Conservation (phyloP, 345 rosid species). For the Sisymbrium altissimum region DNA sequence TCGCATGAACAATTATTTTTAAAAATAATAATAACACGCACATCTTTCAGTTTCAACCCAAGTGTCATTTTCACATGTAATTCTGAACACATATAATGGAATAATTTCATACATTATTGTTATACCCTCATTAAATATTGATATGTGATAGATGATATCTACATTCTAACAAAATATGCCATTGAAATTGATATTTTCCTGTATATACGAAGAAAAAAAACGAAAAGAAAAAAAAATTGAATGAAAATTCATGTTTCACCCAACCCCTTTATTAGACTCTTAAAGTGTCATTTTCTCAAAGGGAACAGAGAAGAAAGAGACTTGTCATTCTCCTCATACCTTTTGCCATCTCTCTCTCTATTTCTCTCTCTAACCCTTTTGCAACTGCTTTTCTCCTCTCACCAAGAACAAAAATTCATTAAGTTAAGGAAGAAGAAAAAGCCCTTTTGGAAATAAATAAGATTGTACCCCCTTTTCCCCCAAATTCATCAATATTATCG, state of each 20-base stretch:
- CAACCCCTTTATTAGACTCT: conserved; percentile 37
- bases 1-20: background rate
- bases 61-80: conserved; percentile 39
- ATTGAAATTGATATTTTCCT: background rate
- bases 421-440: conserved; percentile 16
- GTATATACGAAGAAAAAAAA: background rate
- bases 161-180: conserved; percentile 34
- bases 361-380: conserved; percentile 12
- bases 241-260: conserved; percentile 37
- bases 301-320: conserved; percentile 40
- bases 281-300: conserved; percentile 34
- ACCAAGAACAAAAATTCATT: conserved; percentile 28
- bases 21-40: background rate
- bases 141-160: conserved; percentile 34
- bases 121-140: conserved; percentile 35
- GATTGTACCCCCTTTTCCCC: background rate
- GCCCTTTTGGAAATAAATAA: conserved; percentile 17
- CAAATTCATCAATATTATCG: conserved; percentile 19
- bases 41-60: conserved; percentile 30
- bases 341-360: conserved; percentile 27
- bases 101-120: conserved; percentile 25
- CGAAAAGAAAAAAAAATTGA: conserved; percentile 9
- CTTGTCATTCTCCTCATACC: conserved; percentile 33
- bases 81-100: conserved; percentile 30
- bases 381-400: conserved; percentile 31